Conservation (phyloP, 2,329 filamentous ascomycete species). For the Trichoderma lentiforme region DNA sequence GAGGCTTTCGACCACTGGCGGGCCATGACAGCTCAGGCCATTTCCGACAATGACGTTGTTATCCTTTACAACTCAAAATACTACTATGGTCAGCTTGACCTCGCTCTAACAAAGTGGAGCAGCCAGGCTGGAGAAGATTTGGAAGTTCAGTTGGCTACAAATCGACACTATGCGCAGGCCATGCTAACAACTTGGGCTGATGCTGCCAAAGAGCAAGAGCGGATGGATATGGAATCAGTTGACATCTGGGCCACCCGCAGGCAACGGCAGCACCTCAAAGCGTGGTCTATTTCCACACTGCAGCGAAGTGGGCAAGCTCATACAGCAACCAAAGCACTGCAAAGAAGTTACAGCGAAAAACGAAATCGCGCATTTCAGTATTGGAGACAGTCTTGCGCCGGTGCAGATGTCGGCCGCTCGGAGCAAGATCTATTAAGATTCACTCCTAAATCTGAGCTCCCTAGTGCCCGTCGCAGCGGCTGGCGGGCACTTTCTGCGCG, state of each 20-base stretch:
- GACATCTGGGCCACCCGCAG: slow-evolving; percentile 32
- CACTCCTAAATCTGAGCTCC: slow-evolving; percentile 6
- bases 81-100: slow-evolving; percentile 17
- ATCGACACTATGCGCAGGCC: slow-evolving; percentile 22
- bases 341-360: slow-evolving; percentile 33
- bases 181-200: slow-evolving; percentile 27
- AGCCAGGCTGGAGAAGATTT: slow-evolving; percentile 17
- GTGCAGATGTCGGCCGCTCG: slow-evolving; percentile 16
- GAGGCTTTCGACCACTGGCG: slow-evolving; percentile 32
- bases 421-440: slow-evolving; percentile 3
- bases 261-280: slow-evolving; percentile 34
- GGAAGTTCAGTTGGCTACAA: slow-evolving; percentile 21
- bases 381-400: slow-evolving; percentile 30
- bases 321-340: slow-evolving; percentile 33
- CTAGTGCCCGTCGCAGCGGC: slow-evolving; percentile 24
- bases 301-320: slow-evolving; percentile 38
- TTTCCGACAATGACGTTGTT: slow-evolving; percentile 20
- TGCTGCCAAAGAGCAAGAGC: slow-evolving; percentile 23
- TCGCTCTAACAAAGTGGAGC: slow-evolving; percentile 12
- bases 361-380: slow-evolving; percentile 30
- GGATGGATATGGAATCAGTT: slow-evolving; percentile 29
- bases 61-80: slow-evolving; percentile 20
- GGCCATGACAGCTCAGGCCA: slow-evolving; percentile 18
- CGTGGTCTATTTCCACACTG: slow-evolving; percentile 37
- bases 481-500: slow-evolving; percentile 28